phyloP scores from a whole-genome alignment of 2,329 filamentous ascomycete genomes.

The Nothopassalora personata region DNA sequence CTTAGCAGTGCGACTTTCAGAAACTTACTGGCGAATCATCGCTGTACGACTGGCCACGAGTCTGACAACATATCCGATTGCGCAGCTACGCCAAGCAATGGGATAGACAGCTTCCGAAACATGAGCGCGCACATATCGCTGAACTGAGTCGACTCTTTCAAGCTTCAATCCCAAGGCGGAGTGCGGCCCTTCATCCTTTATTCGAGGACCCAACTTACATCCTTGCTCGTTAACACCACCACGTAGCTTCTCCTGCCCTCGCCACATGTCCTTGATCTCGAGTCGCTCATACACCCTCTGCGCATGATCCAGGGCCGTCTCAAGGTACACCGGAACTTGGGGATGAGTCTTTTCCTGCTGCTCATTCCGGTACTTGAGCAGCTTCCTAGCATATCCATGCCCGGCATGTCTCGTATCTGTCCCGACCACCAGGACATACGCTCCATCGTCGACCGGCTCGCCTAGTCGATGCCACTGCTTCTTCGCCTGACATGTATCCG shows the following conservation, averaged over 20 bases:
- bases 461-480: not conserved
- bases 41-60: too few relatives aligned
- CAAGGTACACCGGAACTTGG: constrained; percentile 1
- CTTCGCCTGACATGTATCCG: not conserved
- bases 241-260: not conserved
- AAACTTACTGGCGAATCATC: too few relatives aligned
- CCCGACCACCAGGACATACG: not conserved
- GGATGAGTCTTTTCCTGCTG: not conserved
- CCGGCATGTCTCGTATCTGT: constrained; percentile 6
- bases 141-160: not conserved
- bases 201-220: not conserved
- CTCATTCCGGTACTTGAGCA: not conserved
- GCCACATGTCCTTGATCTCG: constrained; percentile 2
- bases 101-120: not conserved
- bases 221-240: not conserved
- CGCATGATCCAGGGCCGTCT: constrained; percentile 5
- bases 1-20: too few relatives aligned
- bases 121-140: not conserved
- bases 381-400: constrained; percentile 2
- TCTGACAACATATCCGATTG: too few relatives aligned
- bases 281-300: constrained; percentile 6
- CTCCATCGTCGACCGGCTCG: not conserved
- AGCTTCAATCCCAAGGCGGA: not conserved
- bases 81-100: too few relatives aligned
- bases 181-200: not conserved